Base-by-base conservation (phyloP, 768 basidiomycete genomes). In the Strobilomyces echinocephalus region DNA sequence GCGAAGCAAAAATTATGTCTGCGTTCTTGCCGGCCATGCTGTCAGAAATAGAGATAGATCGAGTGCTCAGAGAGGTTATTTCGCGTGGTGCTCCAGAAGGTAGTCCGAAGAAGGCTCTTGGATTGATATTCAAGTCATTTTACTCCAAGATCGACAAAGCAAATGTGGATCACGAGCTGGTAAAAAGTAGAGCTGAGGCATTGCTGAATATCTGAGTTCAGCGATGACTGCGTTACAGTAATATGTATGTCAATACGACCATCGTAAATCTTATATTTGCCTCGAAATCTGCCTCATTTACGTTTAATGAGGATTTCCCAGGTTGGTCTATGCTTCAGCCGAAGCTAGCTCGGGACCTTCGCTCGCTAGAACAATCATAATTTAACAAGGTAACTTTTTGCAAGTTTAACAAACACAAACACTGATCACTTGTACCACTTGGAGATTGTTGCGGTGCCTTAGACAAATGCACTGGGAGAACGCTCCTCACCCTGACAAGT, bases 401-500 rank as follows among this genome's bases (percentile, higher is more conserved):
- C 10, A 5, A 49, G 14, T 24, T 28, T 12, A 21, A 50, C 35
- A 33, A 49, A 54, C 66, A 36, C 54, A n/a, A n/a, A 68, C 61
- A 8, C 20, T 47, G 57, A 44, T 21, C 39, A 55, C 46, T 28
- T 60, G 52, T 34, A 62, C 47, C 39, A 34, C 47, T 43, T 12
- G n/a, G n/a, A 46, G 55, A 30, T 48, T 54, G 59, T 39, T 38
- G 28, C 36, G 44, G 28, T 15, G 55, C 21, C 39, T 49, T 55
- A 31, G 64, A 49, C 41, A 63, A 57, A 26, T 71, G 56, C 28
- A 71, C 58, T 15, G 87, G 86, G 31, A 92, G 70, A n/a, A 81
- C 75, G 60, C 89, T 91, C 59, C 88, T 74, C 66, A 91, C 75
- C 59, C 82, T 74, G 67, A 85, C 79, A 56, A 97, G 75, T 60